These are phyloP conservation scores for Tolypocladium endophyticum DNA, from an alignment of 2,329 filamentous ascomycete genomes.

Conservation along the genomic window DNA sequence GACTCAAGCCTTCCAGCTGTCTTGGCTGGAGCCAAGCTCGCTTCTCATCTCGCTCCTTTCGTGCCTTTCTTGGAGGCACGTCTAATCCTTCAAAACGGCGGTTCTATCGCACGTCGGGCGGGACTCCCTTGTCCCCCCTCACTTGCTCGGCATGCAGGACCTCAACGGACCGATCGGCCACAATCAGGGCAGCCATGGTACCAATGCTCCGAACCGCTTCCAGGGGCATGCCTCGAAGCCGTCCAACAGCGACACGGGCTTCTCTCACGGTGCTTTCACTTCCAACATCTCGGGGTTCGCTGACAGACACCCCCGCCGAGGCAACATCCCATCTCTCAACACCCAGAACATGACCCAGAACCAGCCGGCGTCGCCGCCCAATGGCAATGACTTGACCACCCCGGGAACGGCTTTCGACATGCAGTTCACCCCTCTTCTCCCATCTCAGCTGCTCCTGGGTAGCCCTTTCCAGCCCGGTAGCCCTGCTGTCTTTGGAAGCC, in stretches of 20 bases:
- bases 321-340: slow-evolving; percentile 87
- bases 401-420: slow-evolving; percentile 89
- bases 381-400: slow-evolving; percentile 65
- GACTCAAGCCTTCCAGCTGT: neutral
- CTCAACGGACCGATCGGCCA: slow-evolving; percentile 45
- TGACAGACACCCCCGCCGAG: slow-evolving; percentile 74
- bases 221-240: slow-evolving; percentile 67
- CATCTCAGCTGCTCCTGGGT: slow-evolving; percentile 86
- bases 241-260: slow-evolving; percentile 74
- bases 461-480: slow-evolving; percentile 96
- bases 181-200: slow-evolving; percentile 17
- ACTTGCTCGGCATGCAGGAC: slow-evolving; percentile 87
- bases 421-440: slow-evolving; percentile 95
- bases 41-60: slow-evolving; percentile 14
- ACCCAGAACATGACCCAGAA: slow-evolving; percentile 54
- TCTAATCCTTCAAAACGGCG: slow-evolving; percentile 65
- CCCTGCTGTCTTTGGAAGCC: slow-evolving; percentile 77
- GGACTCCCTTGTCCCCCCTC: slow-evolving; percentile 81
- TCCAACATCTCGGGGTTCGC: slow-evolving; percentile 79
- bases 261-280: slow-evolving; percentile 85
- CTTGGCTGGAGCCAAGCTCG: neutral
- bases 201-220: slow-evolving; percentile 51
- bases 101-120: slow-evolving; percentile 64
- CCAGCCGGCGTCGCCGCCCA: slow-evolving; percentile 32
- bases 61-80: slow-evolving; percentile 44